phyloP scores from a whole-genome alignment of 2,329 filamentous ascomycete species.

The Dothideomycetes sp. region DNA sequence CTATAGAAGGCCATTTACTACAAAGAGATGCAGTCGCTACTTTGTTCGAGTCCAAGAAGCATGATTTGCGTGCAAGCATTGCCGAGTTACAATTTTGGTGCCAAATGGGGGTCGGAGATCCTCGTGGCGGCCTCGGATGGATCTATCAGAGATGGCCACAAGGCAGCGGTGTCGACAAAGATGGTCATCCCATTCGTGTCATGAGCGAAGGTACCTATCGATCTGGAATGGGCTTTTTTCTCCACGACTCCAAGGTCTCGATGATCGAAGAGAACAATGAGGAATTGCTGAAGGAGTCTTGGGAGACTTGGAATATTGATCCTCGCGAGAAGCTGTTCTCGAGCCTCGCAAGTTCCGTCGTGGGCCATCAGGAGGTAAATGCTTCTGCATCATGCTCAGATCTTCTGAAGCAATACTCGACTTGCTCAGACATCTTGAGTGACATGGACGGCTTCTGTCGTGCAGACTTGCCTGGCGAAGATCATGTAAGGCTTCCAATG shows the following conservation, averaged over 20 bases:
- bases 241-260: constrained; percentile 31
- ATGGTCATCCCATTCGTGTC: constrained; percentile 63
- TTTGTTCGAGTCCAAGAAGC: constrained; percentile 59
- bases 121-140: constrained; percentile 84
- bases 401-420: constrained; percentile 44
- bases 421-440: constrained; percentile 53
- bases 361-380: background rate
- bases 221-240: constrained; percentile 65
- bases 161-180: constrained; percentile 57
- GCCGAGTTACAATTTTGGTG: constrained; percentile 92
- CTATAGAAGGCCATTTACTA: constrained; percentile 79
- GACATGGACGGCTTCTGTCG: constrained; percentile 53
- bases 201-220: constrained; percentile 73
- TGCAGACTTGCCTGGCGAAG: constrained; percentile 34
- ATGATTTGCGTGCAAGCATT: constrained; percentile 72
- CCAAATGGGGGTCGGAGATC: constrained; percentile 85
- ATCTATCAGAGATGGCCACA: constrained; percentile 69
- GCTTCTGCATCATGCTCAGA: constrained; percentile 9
- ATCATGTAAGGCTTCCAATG: no score
- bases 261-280: constrained; percentile 35
- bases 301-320: constrained; percentile 56
- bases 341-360: background rate
- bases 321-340: constrained; percentile 18
- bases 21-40: constrained; percentile 55
- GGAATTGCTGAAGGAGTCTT: constrained; percentile 55